Evolutionary conservation across 805 yeast species (phyloP).

Genomic region (Sugiyamaella valdiviana): DNA sequence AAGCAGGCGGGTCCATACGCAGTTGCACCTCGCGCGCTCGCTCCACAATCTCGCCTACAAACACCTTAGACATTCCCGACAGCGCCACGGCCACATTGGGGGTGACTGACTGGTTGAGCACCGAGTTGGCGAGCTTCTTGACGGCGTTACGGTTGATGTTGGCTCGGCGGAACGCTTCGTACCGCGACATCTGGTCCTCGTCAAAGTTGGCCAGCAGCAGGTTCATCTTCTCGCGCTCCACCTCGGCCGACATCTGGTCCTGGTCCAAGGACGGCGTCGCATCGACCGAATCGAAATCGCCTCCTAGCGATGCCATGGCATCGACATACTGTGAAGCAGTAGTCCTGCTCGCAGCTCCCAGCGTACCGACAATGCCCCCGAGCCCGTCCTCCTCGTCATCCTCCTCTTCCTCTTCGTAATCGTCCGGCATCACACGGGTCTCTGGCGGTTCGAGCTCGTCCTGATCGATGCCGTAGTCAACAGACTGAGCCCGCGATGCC

Average conservation of each 20-base stretch:
- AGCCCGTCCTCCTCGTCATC: conserved; percentile 16
- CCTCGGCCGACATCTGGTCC: conserved; percentile 9
- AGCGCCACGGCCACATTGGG: conserved; percentile 73
- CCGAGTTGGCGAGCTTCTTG: conserved; percentile 70
- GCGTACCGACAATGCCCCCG: conserved; percentile 6
- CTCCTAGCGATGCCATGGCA: neutral
- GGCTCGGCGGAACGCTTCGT: conserved; percentile 80
- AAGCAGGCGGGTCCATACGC: conserved; percentile 33
- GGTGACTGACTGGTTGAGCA: conserved; percentile 72
- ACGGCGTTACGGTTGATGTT: conserved; percentile 67
- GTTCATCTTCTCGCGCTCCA: conserved; percentile 33
- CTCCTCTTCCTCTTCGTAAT: conserved; percentile 15
- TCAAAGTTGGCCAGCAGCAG: conserved; percentile 67
- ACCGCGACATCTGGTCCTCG: conserved; percentile 77
- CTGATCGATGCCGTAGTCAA: neutral
- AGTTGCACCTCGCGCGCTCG: conserved; percentile 68
- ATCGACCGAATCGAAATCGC: neutral
- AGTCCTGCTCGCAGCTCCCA: neutral
- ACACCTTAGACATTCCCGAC: conserved; percentile 82
- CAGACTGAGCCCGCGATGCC: neutral
- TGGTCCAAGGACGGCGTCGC: neutral
- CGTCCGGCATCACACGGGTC: neutral
- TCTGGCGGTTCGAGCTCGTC: neutral
- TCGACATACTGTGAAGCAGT: neutral
- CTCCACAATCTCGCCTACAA: conserved; percentile 85